Conservation (phyloP, 129 eudicot species). For the Saposhnikovia divaricata region DNA sequence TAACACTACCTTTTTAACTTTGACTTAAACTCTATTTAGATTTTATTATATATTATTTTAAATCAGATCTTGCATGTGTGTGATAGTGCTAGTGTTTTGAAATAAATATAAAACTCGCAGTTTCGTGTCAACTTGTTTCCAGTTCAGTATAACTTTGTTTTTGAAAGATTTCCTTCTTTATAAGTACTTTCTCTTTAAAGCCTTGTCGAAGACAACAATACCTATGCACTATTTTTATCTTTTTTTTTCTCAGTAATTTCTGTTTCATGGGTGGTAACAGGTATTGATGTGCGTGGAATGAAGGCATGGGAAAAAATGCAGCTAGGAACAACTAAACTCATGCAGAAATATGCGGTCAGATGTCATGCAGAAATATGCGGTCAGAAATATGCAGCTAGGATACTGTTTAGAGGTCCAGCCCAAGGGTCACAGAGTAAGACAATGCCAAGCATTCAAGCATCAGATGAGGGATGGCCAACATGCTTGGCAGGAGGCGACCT, state of each 20-base stretch:
- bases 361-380: slow-evolving; percentile 35
- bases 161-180: neutral
- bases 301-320: slow-evolving; percentile 28
- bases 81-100: too few species aligned
- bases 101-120: neutral
- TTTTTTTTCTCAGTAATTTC: neutral
- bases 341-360: slow-evolving; percentile 39
- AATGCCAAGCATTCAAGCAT: slow-evolving; percentile 41
- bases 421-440: slow-evolving; percentile 43
- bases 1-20: neutral
- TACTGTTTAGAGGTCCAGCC: slow-evolving; percentile 45
- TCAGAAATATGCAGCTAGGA: too few species aligned
- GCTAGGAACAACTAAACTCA: slow-evolving; percentile 21
- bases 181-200: neutral
- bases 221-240: neutral
- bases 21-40: neutral
- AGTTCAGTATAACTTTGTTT: neutral
- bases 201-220: neutral
- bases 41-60: too few species aligned
- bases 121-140: neutral
- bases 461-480: slow-evolving; percentile 58
- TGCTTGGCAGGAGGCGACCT: slow-evolving; percentile 47
- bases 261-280: slow-evolving; percentile 7
- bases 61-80: neutral
- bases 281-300: slow-evolving; percentile 28